Evolutionary conservation across 805 yeast species (phyloP).

Genomic region (Debaryomyces tyrocola): DNA sequence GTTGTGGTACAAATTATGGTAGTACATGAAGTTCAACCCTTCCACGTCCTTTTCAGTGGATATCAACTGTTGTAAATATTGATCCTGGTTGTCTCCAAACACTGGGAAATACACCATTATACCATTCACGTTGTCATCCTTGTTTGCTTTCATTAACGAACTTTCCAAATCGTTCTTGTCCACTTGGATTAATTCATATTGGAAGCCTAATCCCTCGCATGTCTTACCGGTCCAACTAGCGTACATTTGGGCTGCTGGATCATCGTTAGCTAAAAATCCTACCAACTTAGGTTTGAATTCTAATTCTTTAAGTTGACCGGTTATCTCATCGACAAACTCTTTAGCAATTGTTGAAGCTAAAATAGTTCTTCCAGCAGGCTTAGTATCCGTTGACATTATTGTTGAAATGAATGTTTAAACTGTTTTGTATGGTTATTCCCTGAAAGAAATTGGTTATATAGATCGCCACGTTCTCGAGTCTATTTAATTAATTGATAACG

Average conservation of each 20-base stretch:
- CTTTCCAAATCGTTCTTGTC: constrained; percentile 84
- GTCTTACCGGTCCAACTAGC: constrained; percentile 97
- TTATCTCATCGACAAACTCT: constrained; percentile 72
- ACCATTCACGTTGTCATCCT: constrained; percentile 75
- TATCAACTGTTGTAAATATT: constrained; percentile 90
- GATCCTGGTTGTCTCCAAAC: constrained; percentile 92
- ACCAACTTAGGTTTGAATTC: constrained; percentile 71
- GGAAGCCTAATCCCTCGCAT: constrained; percentile 79
- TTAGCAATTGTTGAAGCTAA: constrained; percentile 88
- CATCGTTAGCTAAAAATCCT: constrained; percentile 88
- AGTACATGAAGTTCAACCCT: constrained; percentile 86
- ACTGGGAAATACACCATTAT: constrained; percentile 98
- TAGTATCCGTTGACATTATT: constrained; percentile 9
- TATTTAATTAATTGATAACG: not conserved
- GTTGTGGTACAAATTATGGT: constrained; percentile 94
- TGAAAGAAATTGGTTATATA: not conserved
- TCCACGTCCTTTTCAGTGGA: constrained; percentile 93
- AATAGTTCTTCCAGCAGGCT: constrained; percentile 73
- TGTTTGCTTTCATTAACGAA: constrained; percentile 77
- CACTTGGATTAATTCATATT: constrained; percentile 72
- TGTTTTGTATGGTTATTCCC: not conserved
- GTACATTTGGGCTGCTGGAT: constrained; percentile 94
- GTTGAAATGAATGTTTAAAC: constrained; percentile 2
- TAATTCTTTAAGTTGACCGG: constrained; percentile 52
- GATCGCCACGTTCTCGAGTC: not conserved